Evolutionary conservation across 495 filamentous ascomycete genomes (phyloP).

Genomic region (Penicillium mononematosum): DNA sequence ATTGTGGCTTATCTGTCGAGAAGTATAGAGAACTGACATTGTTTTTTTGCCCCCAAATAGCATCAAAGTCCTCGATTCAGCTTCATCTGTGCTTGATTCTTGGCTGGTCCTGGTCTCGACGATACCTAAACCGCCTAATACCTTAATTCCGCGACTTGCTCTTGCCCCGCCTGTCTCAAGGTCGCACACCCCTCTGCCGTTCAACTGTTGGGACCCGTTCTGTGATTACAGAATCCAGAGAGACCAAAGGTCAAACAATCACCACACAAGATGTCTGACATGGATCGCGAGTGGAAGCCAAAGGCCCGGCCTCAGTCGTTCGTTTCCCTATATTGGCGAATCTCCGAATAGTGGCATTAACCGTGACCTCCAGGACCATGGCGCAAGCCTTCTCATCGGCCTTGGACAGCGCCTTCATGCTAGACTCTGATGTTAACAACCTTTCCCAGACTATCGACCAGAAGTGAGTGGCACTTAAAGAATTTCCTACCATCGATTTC

Average conservation of each 20-base stretch:
- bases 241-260: constrained; percentile 6
- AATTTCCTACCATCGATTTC: not conserved
- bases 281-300: constrained; percentile 75
- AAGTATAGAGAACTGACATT: constrained; percentile 2
- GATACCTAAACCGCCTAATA: constrained; percentile 14
- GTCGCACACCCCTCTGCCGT: constrained; percentile 16
- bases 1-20: constrained; percentile 3
- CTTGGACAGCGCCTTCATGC: constrained; percentile 83
- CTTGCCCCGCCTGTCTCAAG: constrained; percentile 21
- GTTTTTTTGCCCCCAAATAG: not conserved
- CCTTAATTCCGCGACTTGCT: constrained; percentile 7
- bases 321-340: constrained; percentile 34
- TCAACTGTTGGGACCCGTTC: not conserved
- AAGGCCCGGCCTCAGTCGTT: constrained; percentile 79
- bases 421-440: constrained; percentile 75
- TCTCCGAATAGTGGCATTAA: constrained; percentile 23
- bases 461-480: constrained; percentile 59
- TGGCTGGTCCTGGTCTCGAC: constrained; percentile 29
- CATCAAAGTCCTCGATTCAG: not conserved
- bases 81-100: constrained; percentile 13
- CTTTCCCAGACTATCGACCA: constrained; percentile 76
- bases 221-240: not conserved
- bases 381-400: constrained; percentile 82
- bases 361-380: constrained; percentile 63
- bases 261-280: constrained; percentile 53